Conservation (phyloP, 2,329 filamentous ascomycete genomes). For the Metarhizium rileyi region DNA sequence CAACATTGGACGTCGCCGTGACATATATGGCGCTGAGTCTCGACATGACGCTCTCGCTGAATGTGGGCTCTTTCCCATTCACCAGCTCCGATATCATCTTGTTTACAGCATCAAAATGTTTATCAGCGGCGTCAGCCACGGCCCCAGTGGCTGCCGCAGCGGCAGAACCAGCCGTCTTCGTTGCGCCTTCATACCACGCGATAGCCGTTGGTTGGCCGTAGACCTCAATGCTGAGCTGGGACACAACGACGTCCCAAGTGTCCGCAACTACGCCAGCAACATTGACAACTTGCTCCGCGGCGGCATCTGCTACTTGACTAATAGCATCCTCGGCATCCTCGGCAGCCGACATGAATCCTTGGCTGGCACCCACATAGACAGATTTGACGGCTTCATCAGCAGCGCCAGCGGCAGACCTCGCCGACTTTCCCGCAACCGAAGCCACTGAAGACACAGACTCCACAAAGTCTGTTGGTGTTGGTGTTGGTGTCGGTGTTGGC, state of each 20-base stretch:
- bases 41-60: slow-evolving; percentile 69
- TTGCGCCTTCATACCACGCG: slow-evolving; percentile 42
- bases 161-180: slow-evolving; percentile 42
- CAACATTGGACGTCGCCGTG: slow-evolving; percentile 49
- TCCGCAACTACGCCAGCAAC: slow-evolving; percentile 30
- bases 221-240: slow-evolving; percentile 56
- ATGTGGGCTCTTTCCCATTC: slow-evolving; percentile 66
- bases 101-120: slow-evolving; percentile 61
- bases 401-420: slow-evolving; percentile 33
- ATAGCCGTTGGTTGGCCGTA: slow-evolving; percentile 56
- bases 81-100: slow-evolving; percentile 69
- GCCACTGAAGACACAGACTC: slow-evolving; percentile 40
- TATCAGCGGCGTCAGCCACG: slow-evolving; percentile 41
- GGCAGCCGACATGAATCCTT: slow-evolving; percentile 30
- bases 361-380: slow-evolving; percentile 33
- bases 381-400: slow-evolving; percentile 44
- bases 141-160: slow-evolving; percentile 48
- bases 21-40: slow-evolving; percentile 64
- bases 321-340: slow-evolving; percentile 29
- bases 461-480: slow-evolving; percentile 40
- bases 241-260: slow-evolving; percentile 36
- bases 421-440: slow-evolving; percentile 38
- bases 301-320: slow-evolving; percentile 35
- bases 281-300: slow-evolving; percentile 26
- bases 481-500: slow-evolving; percentile 53